Evolutionary conservation across 495 filamentous ascomycete genomes (phyloP), one percentile per base, ranked within the genome.

Genomic region (Peziza echinospora): DNA sequence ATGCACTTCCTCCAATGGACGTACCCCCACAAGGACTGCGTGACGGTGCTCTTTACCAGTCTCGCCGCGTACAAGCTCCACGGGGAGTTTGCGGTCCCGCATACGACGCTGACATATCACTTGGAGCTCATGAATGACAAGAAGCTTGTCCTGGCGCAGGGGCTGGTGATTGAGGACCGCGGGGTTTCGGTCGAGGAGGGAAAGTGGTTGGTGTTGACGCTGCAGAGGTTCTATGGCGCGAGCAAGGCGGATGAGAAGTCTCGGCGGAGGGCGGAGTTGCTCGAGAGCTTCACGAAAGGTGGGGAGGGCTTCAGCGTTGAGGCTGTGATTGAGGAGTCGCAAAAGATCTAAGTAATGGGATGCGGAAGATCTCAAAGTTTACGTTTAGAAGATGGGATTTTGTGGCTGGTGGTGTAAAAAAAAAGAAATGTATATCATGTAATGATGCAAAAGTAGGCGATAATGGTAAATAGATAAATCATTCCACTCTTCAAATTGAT

Each of bases 41-140:
- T 76, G 0, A 93, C 84, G 0, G 75, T 96, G 11, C 75, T 97
- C 41, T 96, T 97, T 64, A 96, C 89, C 6, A 75, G 82, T 52
- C 68, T 97, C 21, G 87, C 79, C 4, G 84, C 92, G 57, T 97
- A 78, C 65, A 92, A 93, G 66, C 65, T 87, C 48, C 72, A 85
- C 26, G 89, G 91, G 24, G 78, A 93, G 56, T 96, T 69, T 55
- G 82, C 82, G 45, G 71, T 75, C 57, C 89, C 89, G 40, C 89
- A 97, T 53, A 96, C 91, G 2, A 94, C 83, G 1, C 63, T 93
- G 21, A 93, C 85, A 50, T 83, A 94, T 55, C 82, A 96, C 60
- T 63, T 76, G 19, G 89, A 97, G 50, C 63, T 93, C 19, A 72
- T 72, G 9, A 69, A 70, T 47, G 64, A 70, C 2, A 81, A 84